Conservation (phyloP, 2,329 filamentous ascomycete genomes). For the Botrytis cinerea region DNA sequence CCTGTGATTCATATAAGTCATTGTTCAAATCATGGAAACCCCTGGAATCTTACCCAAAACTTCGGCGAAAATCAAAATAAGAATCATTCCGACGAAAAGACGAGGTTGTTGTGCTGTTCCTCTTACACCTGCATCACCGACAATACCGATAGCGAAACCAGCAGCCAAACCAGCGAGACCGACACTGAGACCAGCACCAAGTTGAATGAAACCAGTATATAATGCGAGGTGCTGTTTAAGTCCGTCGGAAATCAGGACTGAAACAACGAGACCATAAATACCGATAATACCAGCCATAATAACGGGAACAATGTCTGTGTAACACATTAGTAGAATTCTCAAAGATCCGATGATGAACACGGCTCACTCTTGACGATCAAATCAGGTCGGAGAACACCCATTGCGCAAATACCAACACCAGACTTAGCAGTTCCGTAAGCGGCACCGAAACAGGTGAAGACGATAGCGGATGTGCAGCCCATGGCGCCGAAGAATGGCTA, state of each 20-base stretch:
- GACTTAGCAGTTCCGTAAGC: constrained; percentile 99
- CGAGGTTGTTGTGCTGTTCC: constrained; percentile 72
- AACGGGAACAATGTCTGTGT: constrained; percentile 92
- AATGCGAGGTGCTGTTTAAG: constrained; percentile 71
- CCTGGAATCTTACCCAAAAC: constrained; percentile 64
- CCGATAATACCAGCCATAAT: constrained; percentile 99
- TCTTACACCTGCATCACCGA: constrained; percentile 85
- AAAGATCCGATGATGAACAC: constrained; percentile 18
- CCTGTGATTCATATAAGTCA: constrained; percentile 53
- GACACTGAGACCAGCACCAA: constrained; percentile 79
- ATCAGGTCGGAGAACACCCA: constrained; percentile 97
- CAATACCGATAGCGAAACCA: constrained; percentile 84
- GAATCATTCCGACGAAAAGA: constrained; percentile 77
- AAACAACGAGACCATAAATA: constrained; percentile 93
- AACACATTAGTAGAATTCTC: constrained; percentile 28
- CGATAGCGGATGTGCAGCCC: constrained; percentile 92
- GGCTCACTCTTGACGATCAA: constrained; percentile 97
- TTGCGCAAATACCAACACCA: constrained; percentile 95
- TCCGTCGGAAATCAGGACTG: constrained; percentile 81
- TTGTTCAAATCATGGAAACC: constrained; percentile 21
- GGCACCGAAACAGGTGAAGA: constrained; percentile 95
- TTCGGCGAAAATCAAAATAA: constrained; percentile 85
- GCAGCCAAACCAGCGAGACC: constrained; percentile 81
- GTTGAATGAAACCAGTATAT: constrained; percentile 83
- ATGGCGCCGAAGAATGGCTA: constrained; percentile 94